phyloP scores from a whole-genome alignment of 2,329 filamentous ascomycete genomes.

The Juglanconis sp. region DNA sequence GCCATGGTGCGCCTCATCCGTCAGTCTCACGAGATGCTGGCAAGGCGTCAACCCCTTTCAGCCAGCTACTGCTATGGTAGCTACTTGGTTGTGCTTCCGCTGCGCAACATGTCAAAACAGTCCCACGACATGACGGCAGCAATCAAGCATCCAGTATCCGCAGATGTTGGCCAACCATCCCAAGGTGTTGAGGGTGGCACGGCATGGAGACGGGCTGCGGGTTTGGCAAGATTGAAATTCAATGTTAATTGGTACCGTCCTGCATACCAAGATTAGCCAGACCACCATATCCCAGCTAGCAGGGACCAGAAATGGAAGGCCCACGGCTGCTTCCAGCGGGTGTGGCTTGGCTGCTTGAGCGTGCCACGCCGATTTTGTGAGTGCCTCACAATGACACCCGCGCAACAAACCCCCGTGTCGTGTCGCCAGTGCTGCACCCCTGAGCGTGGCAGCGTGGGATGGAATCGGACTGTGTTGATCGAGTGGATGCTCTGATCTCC shows the following conservation, averaged over 20 bases:
- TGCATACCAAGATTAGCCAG: neutral
- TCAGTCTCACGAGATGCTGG: neutral
- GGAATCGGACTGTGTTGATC: neutral
- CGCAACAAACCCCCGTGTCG: too few species aligned
- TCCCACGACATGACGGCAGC: slow-evolving; percentile 8
- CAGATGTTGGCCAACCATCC: neutral
- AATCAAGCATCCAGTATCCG: neutral
- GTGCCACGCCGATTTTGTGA: neutral
- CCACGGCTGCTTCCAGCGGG: neutral
- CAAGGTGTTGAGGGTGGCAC: slow-evolving; percentile 4
- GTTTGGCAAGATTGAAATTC: neutral
- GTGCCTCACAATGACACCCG: too few species aligned
- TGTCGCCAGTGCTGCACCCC: too few species aligned
- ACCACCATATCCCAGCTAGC: neutral
- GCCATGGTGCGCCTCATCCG: neutral
- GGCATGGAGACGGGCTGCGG: neutral
- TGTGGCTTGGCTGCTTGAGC: slow-evolving; percentile 9
- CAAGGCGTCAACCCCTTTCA: neutral
- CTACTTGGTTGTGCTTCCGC: neutral
- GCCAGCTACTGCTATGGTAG: neutral
- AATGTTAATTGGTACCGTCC: slow-evolving; percentile 1
- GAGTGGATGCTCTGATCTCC: neutral
- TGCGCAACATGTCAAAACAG: slow-evolving; percentile 8
- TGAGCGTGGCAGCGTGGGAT: neutral
- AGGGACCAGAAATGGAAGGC: neutral